Percentiles rank a stretch among this genome's conserved stretches.
phyloP scores from a whole-genome alignment of 23 red algal genomes.

The Gracilaria vermiculophylla region DNA sequence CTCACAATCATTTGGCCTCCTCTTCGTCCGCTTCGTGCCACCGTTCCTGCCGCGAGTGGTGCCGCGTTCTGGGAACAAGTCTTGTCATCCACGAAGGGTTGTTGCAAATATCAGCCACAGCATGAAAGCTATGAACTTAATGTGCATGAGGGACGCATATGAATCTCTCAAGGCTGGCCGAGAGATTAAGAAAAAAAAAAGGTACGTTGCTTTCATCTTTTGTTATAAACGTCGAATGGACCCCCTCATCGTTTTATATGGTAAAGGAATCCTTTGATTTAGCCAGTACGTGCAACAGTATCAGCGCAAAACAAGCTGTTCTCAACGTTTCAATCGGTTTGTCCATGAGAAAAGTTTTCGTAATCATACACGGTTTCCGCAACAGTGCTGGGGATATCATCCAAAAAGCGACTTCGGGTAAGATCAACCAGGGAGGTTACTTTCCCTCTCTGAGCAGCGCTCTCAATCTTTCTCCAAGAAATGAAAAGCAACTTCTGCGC shows the following conservation, averaged over 20 bases:
- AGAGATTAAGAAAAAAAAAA: too few relatives aligned
- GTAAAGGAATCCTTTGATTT: too few relatives aligned
- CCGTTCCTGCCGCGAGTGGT: neutral
- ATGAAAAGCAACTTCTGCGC: slow-evolving; percentile 47
- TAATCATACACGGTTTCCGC: slow-evolving; percentile 7
- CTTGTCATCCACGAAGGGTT: too few relatives aligned
- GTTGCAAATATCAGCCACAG: too few relatives aligned
- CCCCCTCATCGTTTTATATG: too few relatives aligned
- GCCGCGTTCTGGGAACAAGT: neutral
- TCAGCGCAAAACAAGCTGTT: neutral
- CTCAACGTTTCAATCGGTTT: neutral
- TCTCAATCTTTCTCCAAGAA: slow-evolving; percentile 35
- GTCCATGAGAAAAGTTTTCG: neutral
- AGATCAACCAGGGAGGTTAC: neutral
- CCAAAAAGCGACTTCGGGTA: neutral
- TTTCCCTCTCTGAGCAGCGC: neutral
- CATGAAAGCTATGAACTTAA: too few relatives aligned
- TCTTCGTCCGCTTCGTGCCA: neutral
- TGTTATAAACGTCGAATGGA: too few relatives aligned
- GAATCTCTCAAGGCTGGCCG: too few relatives aligned
- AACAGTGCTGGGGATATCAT: neutral
- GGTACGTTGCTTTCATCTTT: too few relatives aligned
- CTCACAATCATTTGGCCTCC: neutral
- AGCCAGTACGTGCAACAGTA: too few relatives aligned
- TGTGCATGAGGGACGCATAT: too few relatives aligned